Evolutionary conservation across 2,329 filamentous ascomycete species (phyloP).

Genomic region (Aureobasidium namibiae): DNA sequence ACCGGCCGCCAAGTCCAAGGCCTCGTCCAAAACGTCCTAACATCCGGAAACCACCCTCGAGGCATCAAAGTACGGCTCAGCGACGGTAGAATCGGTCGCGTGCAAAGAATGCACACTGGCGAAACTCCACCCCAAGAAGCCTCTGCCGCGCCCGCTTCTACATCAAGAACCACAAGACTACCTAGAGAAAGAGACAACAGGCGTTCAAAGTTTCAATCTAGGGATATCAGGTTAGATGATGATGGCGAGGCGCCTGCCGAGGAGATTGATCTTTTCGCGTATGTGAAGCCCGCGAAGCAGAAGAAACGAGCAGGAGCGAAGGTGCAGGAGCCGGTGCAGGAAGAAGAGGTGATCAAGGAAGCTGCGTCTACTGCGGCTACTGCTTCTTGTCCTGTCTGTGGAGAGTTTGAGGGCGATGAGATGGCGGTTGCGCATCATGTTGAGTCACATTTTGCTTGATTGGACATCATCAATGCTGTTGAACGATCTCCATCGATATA

Average conservation of each 20-base stretch:
- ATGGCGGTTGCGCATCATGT: constrained; percentile 61
- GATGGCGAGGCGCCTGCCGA: constrained; percentile 26
- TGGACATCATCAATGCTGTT: not conserved
- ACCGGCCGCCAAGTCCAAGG: constrained; percentile 65
- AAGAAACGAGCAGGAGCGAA: constrained; percentile 22
- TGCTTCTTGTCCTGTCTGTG: constrained; percentile 55
- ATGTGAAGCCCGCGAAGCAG: constrained; percentile 34
- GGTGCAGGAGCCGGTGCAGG: constrained; percentile 15
- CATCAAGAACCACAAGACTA: not conserved
- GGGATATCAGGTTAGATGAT: constrained; percentile 17
- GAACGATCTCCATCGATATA: too few species aligned
- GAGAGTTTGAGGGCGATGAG: constrained; percentile 59
- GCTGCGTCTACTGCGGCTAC: constrained; percentile 19
- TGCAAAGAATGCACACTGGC: constrained; percentile 49
- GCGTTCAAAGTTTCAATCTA: constrained; percentile 13
- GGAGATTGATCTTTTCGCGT: constrained; percentile 45
- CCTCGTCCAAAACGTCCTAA: constrained; percentile 58
- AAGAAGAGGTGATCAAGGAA: constrained; percentile 7
- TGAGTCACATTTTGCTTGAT: constrained; percentile 44
- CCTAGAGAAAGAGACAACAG: not conserved
- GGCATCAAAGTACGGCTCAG: constrained; percentile 70
- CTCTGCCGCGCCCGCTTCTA: not conserved
- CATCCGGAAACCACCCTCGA: constrained; percentile 63
- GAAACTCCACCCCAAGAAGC: constrained; percentile 9
- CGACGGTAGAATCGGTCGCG: constrained; percentile 65